Evolutionary conservation across 2,329 filamentous ascomycete genomes (phyloP).

Genomic region (Epichloe sylvatica): DNA sequence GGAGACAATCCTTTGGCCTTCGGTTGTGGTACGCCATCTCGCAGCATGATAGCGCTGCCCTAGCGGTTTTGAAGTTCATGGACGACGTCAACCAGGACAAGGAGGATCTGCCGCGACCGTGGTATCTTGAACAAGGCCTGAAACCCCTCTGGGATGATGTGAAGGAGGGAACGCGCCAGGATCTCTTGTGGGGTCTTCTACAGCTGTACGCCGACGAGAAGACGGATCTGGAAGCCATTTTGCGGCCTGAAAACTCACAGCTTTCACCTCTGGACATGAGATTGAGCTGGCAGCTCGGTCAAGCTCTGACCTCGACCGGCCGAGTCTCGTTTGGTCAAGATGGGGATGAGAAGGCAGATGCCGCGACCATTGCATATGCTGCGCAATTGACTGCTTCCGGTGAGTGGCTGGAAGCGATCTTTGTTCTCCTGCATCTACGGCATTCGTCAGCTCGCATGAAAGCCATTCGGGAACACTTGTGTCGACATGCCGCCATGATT

Average conservation of each 20-base stretch:
- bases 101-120: conserved; percentile 60
- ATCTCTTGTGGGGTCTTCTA: conserved; percentile 76
- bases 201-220: conserved; percentile 57
- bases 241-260: conserved; percentile 65
- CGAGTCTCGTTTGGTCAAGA: conserved; percentile 39
- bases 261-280: conserved; percentile 62
- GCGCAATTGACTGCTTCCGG: conserved; percentile 48
- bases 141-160: conserved; percentile 47
- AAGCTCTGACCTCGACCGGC: conserved; percentile 42
- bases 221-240: conserved; percentile 50
- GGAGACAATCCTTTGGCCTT: conserved; percentile 86
- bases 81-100: conserved; percentile 57
- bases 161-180: conserved; percentile 47
- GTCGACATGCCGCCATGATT: conserved; percentile 55
- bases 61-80: conserved; percentile 59
- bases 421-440: conserved; percentile 65
- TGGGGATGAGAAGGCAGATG: conserved; percentile 48
- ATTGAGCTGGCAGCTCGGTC: conserved; percentile 73
- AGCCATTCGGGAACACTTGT: conserved; percentile 59
- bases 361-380: conserved; percentile 51
- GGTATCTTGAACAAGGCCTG: conserved; percentile 49
- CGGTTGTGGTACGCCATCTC: conserved; percentile 77
- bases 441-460: conserved; percentile 47
- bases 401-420: conserved; percentile 57
- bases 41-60: conserved; percentile 52